A percentile compares a stretch with the other conserved stretches of the same genome.
Conservation (phyloP, 345 rosid species). For the Limnanthes douglasii region DNA sequence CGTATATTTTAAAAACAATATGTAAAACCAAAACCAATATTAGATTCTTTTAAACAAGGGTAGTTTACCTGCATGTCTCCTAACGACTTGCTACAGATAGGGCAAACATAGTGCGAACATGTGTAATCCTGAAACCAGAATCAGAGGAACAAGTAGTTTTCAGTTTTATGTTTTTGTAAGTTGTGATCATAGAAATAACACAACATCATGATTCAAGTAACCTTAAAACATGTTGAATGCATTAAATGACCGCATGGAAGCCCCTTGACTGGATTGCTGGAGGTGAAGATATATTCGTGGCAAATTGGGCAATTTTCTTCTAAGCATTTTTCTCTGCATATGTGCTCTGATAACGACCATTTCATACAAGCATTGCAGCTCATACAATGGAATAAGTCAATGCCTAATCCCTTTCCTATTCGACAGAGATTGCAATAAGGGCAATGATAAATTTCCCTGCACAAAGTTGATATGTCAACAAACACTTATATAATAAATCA, state of each 20-base stretch:
- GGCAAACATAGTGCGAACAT: constrained; percentile 58
- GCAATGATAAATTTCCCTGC: constrained; percentile 87
- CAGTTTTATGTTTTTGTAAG: neutral
- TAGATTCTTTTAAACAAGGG: constrained; percentile 1
- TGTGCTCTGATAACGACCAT: constrained; percentile 27
- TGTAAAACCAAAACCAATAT: constrained; percentile 3
- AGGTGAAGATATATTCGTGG: constrained; percentile 63
- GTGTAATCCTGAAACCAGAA: constrained; percentile 54
- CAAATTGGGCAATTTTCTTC: constrained; percentile 86
- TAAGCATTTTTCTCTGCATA: constrained; percentile 50
- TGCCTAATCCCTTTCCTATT: constrained; percentile 70
- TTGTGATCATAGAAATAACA: neutral
- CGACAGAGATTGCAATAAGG: constrained; percentile 82
- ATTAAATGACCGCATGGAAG: constrained; percentile 83
- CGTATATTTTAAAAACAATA: neutral
- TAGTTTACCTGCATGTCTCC: constrained; percentile 85
- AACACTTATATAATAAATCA: no score
- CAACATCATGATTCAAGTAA: constrained; percentile 8
- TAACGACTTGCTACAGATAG: constrained; percentile 85
- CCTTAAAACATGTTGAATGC: constrained; percentile 86
- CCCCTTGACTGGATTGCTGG: constrained; percentile 45
- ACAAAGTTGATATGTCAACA: neutral
- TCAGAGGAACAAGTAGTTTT: constrained; percentile 7
- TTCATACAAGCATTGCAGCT: constrained; percentile 86
- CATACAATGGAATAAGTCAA: constrained; percentile 84